Evolutionary conservation across 768 basidiomycete genomes (phyloP).

Genomic region (Boletus tylopilopsis): DNA sequence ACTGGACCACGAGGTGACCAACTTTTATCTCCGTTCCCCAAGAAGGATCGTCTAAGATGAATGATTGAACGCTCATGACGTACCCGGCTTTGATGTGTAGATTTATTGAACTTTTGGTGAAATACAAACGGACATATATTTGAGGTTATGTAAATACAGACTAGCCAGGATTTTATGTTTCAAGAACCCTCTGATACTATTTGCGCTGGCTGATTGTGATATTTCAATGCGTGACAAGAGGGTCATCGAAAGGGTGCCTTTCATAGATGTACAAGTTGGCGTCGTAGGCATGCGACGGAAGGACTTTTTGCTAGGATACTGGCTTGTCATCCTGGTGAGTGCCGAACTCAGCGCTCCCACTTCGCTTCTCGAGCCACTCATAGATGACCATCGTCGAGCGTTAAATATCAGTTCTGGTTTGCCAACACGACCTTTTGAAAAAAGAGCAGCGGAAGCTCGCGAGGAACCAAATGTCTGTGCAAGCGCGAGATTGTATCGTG

Average conservation of each 20-base stretch:
- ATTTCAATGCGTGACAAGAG: no score
- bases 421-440: conserved; percentile 45
- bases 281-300: conserved; percentile 25
- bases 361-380: conserved; percentile 43
- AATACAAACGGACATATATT: no score
- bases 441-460: conserved; percentile 54
- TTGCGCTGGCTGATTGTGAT: no score
- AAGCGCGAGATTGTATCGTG: conserved; percentile 62
- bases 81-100: no score
- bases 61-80: neutral
- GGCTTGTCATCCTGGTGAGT: conserved; percentile 33
- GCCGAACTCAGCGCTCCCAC: neutral
- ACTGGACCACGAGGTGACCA: neutral
- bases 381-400: conserved; percentile 56
- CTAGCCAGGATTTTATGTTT: no score
- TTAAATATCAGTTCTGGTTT: conserved; percentile 28
- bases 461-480: conserved; percentile 69
- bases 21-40: neutral
- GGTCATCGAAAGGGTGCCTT: conserved; percentile 28
- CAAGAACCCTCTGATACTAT: no score
- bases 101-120: no score
- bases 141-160: no score
- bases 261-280: conserved; percentile 27
- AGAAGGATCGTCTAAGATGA: neutral
- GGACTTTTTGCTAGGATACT: conserved; percentile 43